phyloP scores from a whole-genome alignment of 1,284 basidiomycete species.

The Ustilago loliicola region DNA sequence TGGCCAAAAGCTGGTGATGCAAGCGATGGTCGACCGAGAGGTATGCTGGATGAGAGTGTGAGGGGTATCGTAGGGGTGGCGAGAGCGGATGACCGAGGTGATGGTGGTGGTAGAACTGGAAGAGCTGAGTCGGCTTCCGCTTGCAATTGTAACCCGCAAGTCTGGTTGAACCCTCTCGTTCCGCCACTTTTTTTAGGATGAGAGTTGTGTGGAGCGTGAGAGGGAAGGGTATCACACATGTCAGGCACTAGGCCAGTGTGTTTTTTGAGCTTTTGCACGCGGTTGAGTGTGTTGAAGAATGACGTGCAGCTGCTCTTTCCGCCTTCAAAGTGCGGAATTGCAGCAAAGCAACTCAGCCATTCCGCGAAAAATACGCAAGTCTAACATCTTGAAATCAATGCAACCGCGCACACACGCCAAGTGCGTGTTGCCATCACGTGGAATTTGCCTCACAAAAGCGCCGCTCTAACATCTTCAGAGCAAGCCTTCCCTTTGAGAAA shows the following conservation, averaged over 20 bases:
- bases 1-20: conserved; percentile 35
- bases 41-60: background rate
- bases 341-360: conserved; percentile 25
- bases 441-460: background rate
- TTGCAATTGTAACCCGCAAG: background rate
- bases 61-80: background rate
- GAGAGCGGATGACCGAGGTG: conserved; percentile 7
- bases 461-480: conserved; percentile 19
- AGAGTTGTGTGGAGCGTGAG: conserved; percentile 25
- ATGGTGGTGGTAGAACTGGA: conserved; percentile 26
- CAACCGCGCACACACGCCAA: background rate
- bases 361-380: background rate
- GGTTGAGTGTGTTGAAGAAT: conserved; percentile 8
- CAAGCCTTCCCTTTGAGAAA: background rate
- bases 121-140: conserved; percentile 12
- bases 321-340: background rate
- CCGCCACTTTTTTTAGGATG: conserved; percentile 2
- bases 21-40: background rate
- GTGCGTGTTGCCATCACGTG: conserved; percentile 33
- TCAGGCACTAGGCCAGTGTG: conserved; percentile 19
- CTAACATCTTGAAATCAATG: background rate
- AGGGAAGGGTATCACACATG: background rate
- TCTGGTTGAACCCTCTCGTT: conserved; percentile 12
- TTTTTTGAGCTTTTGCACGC: conserved; percentile 4
- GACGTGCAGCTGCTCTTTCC: conserved; percentile 13